These are phyloP conservation scores for Fraxinus xanthoxyloides DNA, from an alignment of 305 asterid species.

Conservation along the genomic window DNA sequence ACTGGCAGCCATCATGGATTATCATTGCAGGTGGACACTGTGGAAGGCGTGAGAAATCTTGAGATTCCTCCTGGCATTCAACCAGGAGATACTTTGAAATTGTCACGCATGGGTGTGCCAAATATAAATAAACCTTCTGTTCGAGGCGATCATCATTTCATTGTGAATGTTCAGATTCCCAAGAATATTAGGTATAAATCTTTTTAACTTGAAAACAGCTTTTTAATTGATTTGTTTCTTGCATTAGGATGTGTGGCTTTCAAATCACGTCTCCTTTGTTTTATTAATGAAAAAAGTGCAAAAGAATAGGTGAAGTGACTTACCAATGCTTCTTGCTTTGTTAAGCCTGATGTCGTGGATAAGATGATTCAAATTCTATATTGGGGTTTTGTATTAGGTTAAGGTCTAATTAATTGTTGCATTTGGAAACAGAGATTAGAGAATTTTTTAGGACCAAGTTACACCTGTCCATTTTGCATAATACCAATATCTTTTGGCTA, in stretches of 20 bases:
- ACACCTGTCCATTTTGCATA: neutral
- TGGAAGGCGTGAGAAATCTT: conserved; percentile 82
- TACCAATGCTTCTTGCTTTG: neutral
- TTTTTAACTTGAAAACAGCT: conserved; percentile 17
- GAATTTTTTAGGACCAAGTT: neutral
- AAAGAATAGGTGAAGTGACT: neutral
- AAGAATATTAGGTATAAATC: conserved; percentile 62
- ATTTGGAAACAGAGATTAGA: neutral
- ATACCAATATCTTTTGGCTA: neutral
- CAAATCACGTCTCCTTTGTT: neutral
- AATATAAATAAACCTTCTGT: conserved; percentile 62
- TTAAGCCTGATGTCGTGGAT: neutral
- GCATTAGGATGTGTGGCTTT: conserved; percentile 13
- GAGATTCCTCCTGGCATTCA: conserved; percentile 83
- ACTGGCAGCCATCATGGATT: conserved; percentile 14
- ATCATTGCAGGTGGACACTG: conserved; percentile 70
- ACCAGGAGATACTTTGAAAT: conserved; percentile 71
- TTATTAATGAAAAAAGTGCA: conserved; percentile 4
- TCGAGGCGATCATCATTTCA: conserved; percentile 88
- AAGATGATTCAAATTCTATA: neutral
- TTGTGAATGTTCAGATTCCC: conserved; percentile 77
- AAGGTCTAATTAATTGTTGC: neutral
- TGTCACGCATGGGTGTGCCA: conserved; percentile 83
- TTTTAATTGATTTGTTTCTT: conserved; percentile 14
- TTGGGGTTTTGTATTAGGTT: neutral